phyloP scores from a whole-genome alignment of 2,329 filamentous ascomycete species.

The Botrytis medusae region DNA sequence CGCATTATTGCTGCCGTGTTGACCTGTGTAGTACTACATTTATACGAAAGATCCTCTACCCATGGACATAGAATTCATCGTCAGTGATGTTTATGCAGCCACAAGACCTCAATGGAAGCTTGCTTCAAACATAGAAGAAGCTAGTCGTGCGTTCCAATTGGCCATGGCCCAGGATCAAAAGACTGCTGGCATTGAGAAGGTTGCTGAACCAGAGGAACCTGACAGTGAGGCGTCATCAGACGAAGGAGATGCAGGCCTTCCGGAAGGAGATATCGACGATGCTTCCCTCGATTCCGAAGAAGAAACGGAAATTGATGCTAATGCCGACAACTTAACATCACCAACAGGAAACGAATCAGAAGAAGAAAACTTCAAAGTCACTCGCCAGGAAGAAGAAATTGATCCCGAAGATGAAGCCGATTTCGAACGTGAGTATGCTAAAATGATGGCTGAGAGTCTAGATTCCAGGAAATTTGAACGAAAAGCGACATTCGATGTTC shows the following conservation, averaged over 20 bases:
- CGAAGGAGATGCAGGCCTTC: slow-evolving; percentile 59
- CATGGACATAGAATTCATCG: slow-evolving; percentile 96
- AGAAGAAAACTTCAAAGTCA: slow-evolving; percentile 90
- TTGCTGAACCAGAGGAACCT: slow-evolving; percentile 68
- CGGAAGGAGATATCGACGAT: slow-evolving; percentile 48
- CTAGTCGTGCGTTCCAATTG: slow-evolving; percentile 77
- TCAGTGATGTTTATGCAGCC: slow-evolving; percentile 85
- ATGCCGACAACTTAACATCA: slow-evolving; percentile 52
- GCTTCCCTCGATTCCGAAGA: slow-evolving; percentile 52
- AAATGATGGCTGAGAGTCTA: slow-evolving; percentile 96
- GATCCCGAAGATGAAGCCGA: slow-evolving; percentile 95
- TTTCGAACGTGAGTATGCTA: slow-evolving; percentile 96
- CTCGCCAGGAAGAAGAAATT: slow-evolving; percentile 82
- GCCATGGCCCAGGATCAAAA: slow-evolving; percentile 91
- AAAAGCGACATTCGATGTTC: slow-evolving; percentile 93
- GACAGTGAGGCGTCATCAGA: slow-evolving; percentile 72
- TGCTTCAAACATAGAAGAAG: slow-evolving; percentile 76
- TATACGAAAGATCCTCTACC: slow-evolving; percentile 84
- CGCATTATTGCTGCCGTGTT: slow-evolving; percentile 26
- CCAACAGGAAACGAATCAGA: slow-evolving; percentile 62
- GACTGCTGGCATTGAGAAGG: slow-evolving; percentile 68
- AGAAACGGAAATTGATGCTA: slow-evolving; percentile 53
- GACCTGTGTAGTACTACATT: slow-evolving; percentile 74
- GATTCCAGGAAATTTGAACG: slow-evolving; percentile 96
- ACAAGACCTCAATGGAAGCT: slow-evolving; percentile 93